These are phyloP conservation scores for Metarhizium rileyi DNA, from an alignment of 2,329 filamentous ascomycete genomes.

Conservation along the genomic window DNA sequence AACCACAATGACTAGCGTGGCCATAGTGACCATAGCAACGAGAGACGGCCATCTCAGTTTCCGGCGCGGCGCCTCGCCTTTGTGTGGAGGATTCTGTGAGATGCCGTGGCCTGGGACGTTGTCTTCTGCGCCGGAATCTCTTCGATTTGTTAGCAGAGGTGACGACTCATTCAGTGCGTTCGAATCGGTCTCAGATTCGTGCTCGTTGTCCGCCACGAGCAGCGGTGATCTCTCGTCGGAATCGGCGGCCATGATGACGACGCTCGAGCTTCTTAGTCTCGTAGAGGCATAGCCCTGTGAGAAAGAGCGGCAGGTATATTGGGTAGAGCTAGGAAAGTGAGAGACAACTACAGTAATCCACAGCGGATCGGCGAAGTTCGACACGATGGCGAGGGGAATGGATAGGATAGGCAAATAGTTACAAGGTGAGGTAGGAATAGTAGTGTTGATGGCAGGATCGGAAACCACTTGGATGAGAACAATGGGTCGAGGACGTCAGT, in stretches of 20 bases:
- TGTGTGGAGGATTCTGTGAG: slow-evolving; percentile 16
- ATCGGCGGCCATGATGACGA: slow-evolving; percentile 30
- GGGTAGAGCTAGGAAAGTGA: background rate
- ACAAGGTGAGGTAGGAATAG: background rate
- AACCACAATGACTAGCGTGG: slow-evolving; percentile 52
- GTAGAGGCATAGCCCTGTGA: background rate
- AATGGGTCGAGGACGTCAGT: background rate
- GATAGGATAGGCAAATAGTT: background rate
- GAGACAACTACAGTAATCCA: background rate
- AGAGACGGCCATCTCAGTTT: slow-evolving; percentile 61
- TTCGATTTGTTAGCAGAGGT: slow-evolving; percentile 35
- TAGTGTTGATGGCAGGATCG: background rate
- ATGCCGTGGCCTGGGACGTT: slow-evolving; percentile 12
- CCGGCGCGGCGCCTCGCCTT: slow-evolving; percentile 16
- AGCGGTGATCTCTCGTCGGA: slow-evolving; percentile 33
- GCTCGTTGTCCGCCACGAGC: slow-evolving; percentile 24
- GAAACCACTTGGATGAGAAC: background rate
- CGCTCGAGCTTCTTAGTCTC: background rate
- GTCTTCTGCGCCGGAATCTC: slow-evolving; percentile 20
- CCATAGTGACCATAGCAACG: slow-evolving; percentile 60
- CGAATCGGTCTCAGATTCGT: slow-evolving; percentile 12
- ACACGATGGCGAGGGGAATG: background rate
- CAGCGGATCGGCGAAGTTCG: background rate
- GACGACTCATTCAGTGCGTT: slow-evolving; percentile 33
- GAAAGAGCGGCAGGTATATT: background rate